Evolutionary conservation across 2,329 filamentous ascomycete species (phyloP).

Genomic region (Pseudogymnoascus sp.): DNA sequence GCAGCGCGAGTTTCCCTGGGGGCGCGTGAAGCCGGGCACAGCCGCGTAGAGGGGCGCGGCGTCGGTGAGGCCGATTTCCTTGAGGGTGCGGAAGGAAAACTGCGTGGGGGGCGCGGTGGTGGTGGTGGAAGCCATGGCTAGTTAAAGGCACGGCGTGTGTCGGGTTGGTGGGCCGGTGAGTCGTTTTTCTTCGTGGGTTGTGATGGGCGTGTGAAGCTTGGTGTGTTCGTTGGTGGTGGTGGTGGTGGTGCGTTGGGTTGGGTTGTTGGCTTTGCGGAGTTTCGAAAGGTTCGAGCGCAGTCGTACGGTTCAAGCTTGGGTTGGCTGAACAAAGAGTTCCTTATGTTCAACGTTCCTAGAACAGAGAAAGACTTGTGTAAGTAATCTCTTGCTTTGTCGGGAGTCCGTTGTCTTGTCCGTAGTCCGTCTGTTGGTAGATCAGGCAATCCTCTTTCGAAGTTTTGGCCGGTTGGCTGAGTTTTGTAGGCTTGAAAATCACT

Average conservation of each 20-base stretch:
- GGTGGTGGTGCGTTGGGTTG: not conserved
- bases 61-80: conserved; percentile 90
- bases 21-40: conserved; percentile 74
- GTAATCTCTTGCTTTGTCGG: not conserved
- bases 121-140: conserved; percentile 70
- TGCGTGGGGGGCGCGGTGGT: conserved; percentile 54
- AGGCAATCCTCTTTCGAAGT: conserved; percentile 5
- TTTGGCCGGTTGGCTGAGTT: not conserved
- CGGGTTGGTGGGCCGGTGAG: not conserved
- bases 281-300: not conserved
- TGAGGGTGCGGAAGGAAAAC: conserved; percentile 95
- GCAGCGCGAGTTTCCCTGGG: conserved; percentile 90
- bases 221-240: not conserved
- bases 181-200: conserved; percentile 8
- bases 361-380: not conserved
- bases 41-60: conserved; percentile 80
- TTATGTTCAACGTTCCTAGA: not conserved
- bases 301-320: not conserved
- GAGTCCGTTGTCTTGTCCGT: not conserved
- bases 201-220: not conserved
- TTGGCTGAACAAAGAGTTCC: not conserved
- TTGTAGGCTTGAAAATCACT: not conserved
- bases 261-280: not conserved
- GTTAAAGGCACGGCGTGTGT: conserved; percentile 60
- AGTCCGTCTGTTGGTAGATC: not conserved